A percentile compares a stretch with the other conserved stretches of the same genome.
Evolutionary conservation across 345 rosid species (phyloP).

Genomic region (Gossypium raimondii): DNA sequence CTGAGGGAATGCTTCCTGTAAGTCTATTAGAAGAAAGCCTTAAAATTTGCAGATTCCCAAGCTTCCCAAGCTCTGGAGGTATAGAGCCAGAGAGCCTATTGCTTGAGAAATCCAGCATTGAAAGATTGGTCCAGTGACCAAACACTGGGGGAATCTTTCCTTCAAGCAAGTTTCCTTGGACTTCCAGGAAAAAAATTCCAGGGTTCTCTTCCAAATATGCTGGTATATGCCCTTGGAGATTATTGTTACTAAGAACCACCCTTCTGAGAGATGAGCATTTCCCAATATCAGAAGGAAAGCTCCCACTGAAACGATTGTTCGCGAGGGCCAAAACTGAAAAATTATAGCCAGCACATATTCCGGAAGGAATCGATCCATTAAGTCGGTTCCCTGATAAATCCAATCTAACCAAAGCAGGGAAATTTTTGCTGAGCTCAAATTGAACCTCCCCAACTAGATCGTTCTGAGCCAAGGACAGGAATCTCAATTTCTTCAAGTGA

Average conservation of each 20-base stretch:
- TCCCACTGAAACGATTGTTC: conserved; percentile 28
- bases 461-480: conserved; percentile 37
- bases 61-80: conserved; percentile 35
- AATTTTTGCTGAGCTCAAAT: conserved; percentile 22
- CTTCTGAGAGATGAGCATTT: conserved; percentile 30
- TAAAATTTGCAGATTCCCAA: conserved; percentile 28
- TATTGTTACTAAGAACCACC: conserved; percentile 32
- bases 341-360: conserved; percentile 23
- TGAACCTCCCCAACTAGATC: conserved; percentile 32
- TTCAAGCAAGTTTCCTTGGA: conserved; percentile 31
- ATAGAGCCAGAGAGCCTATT: conserved; percentile 32
- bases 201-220: conserved; percentile 21
- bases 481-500: conserved; percentile 23
- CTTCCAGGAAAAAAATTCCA: conserved; percentile 22
- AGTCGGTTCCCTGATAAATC: conserved; percentile 34
- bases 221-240: conserved; percentile 29
- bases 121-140: conserved; percentile 33
- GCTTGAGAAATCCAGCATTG: conserved; percentile 35
- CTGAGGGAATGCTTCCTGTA: conserved; percentile 32
- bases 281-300: conserved; percentile 32
- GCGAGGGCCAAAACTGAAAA: conserved; percentile 29
- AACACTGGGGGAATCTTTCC: conserved; percentile 28
- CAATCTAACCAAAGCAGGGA: conserved; percentile 21
- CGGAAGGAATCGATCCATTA: conserved; percentile 30
- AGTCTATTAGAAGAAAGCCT: conserved; percentile 28